These are phyloP conservation scores for Collybia sordida DNA, from an alignment of 768 basidiomycete genomes.

Conservation along the genomic window DNA sequence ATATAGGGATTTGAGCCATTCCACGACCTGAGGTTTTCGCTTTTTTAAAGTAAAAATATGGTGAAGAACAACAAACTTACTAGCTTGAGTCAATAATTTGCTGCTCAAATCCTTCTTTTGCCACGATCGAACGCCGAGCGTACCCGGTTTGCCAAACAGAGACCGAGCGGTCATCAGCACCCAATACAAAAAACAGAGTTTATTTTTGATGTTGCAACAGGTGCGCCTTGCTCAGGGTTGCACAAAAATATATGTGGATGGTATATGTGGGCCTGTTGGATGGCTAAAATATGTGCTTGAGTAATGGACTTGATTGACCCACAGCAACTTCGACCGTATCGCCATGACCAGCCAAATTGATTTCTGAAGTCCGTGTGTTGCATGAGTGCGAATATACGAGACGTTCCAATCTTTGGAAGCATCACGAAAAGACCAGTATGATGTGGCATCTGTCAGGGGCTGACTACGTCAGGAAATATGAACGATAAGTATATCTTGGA, in stretches of 20 bases:
- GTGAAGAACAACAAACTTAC: slow-evolving; percentile 42
- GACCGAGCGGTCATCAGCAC: slow-evolving; percentile 90
- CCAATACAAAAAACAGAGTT: slow-evolving; percentile 92
- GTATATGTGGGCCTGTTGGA: slow-evolving; percentile 74
- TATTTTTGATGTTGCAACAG: slow-evolving; percentile 78
- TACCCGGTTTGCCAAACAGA: slow-evolving; percentile 97
- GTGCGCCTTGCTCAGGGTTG: slow-evolving; percentile 57
- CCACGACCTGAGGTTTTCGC: slow-evolving; percentile 65
- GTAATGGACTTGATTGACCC: slow-evolving; percentile 24
- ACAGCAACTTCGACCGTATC: slow-evolving; percentile 97
- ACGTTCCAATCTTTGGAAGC: too few species aligned
- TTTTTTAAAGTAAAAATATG: slow-evolving; percentile 2
- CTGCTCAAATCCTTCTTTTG: slow-evolving; percentile 91
- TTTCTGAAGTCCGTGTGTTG: slow-evolving; percentile 86
- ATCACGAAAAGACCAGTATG: too few species aligned
- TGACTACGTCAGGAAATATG: too few species aligned
- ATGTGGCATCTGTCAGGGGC: too few species aligned
- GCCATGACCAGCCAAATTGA: slow-evolving; percentile 94
- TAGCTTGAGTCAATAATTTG: slow-evolving; percentile 96
- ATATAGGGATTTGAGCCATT: slow-evolving; percentile 93
- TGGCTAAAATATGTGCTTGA: not conserved
- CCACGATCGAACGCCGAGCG: slow-evolving; percentile 87
- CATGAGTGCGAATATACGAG: too few species aligned
- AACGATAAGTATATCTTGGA: too few species aligned
- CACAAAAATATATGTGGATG: slow-evolving; percentile 93